phyloP scores from a whole-genome alignment of 208 protist genomes.

The Borovskyia barvae region DNA sequence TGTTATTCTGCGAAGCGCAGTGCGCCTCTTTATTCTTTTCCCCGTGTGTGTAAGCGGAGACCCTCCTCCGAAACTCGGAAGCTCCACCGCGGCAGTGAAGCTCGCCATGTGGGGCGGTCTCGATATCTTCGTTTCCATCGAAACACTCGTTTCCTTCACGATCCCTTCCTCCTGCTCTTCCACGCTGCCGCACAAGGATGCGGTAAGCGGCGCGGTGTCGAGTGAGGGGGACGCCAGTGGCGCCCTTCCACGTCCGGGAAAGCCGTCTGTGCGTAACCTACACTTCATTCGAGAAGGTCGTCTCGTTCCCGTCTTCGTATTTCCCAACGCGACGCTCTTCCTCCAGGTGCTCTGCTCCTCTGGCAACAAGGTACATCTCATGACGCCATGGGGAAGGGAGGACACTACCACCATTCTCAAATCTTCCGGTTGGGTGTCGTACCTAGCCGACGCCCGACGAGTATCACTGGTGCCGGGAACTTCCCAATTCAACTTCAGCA shows the following conservation, averaged over 20 bases:
- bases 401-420: conserved; percentile 35
- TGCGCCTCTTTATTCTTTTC: too few species aligned
- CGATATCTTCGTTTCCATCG: conserved; percentile 67
- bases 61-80: not conserved
- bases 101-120: conserved; percentile 45
- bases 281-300: conserved; percentile 21
- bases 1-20: too few species aligned
- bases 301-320: conserved; percentile 32
- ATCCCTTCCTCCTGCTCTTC: conserved; percentile 5
- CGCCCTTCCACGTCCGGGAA: conserved; percentile 30
- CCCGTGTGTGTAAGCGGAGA: too few species aligned
- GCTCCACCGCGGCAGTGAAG: not conserved
- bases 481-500: conserved; percentile 28
- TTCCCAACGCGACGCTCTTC: conserved; percentile 60
- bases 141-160: conserved; percentile 50
- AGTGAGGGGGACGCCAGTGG: conserved; percentile 4
- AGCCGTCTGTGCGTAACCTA: conserved; percentile 27
- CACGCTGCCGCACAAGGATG: not conserved
- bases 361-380: conserved; percentile 48
- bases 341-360: conserved; percentile 59
- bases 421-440: conserved; percentile 44
- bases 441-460: conserved; percentile 37
- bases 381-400: conserved; percentile 44
- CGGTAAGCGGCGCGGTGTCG: not conserved
- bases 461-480: conserved; percentile 36